Evolutionary conservation across 352 stramenopile genomes (phyloP).

Genomic region (Lagenidium giganteum): DNA sequence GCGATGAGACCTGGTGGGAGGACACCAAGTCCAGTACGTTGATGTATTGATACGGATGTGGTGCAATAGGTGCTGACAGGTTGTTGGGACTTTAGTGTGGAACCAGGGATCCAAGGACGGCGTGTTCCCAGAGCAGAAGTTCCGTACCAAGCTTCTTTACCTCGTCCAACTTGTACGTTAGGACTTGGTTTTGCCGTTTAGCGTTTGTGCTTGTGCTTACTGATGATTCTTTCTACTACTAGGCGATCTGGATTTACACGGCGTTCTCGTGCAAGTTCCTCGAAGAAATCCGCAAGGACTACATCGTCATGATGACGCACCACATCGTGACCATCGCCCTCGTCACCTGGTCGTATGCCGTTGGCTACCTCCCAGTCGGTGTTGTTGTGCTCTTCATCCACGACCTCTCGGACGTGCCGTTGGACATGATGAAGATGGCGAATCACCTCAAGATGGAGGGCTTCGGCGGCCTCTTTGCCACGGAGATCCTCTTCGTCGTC

Average conservation of each 20-base stretch:
- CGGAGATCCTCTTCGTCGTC: conserved; percentile 68
- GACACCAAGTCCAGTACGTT: conserved; percentile 73
- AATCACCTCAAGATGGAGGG: conserved; percentile 89
- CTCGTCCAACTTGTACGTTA: conserved; percentile 66
- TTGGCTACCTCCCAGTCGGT: conserved; percentile 79
- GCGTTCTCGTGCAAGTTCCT: conserved; percentile 88
- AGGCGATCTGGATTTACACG: conserved; percentile 89
- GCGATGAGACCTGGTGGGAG: conserved; percentile 83
- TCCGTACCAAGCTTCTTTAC: conserved; percentile 78
- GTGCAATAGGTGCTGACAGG: conserved; percentile 1
- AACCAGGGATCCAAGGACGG: conserved; percentile 64
- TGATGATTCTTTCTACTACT: not conserved
- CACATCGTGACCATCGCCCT: conserved; percentile 85
- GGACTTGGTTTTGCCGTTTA: not conserved
- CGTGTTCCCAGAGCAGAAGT: conserved; percentile 78
- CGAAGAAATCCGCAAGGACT: conserved; percentile 86
- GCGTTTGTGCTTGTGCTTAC: conserved; percentile 8
- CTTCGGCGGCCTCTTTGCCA: conserved; percentile 54
- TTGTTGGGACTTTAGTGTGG: conserved; percentile 42
- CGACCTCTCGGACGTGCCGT: conserved; percentile 83
- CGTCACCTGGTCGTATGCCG: conserved; percentile 77
- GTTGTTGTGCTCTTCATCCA: conserved; percentile 83
- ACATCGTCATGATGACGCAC: conserved; percentile 89
- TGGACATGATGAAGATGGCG: conserved; percentile 87
- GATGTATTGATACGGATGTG: not conserved